Percentiles rank a stretch among this genome's conserved stretches.
These are phyloP conservation scores for Quillaja saponaria DNA, from an alignment of 306 rosid genomes.

Conservation along the genomic window DNA sequence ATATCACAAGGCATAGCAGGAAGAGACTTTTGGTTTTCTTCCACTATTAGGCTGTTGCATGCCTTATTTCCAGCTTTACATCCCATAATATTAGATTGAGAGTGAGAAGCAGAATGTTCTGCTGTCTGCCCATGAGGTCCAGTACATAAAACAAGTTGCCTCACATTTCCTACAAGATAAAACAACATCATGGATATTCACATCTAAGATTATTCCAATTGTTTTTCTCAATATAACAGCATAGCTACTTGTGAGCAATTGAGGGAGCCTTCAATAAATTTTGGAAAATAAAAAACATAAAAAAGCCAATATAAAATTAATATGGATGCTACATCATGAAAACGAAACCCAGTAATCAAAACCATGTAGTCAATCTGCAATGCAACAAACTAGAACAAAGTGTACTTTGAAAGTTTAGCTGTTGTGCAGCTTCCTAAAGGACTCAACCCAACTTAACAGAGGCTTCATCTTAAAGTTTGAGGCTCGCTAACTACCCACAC, in stretches of 20 bases:
- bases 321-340: not conserved
- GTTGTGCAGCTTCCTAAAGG: too few species aligned
- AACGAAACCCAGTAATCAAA: too few species aligned
- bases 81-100: slow-evolving; percentile 22
- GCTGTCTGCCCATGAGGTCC: slow-evolving; percentile 47
- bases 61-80: slow-evolving; percentile 70
- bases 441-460: too few species aligned
- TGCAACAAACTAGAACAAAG: not conserved
- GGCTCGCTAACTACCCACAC: too few species aligned
- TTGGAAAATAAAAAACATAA: not conserved
- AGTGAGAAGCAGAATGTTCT: slow-evolving; percentile 38
- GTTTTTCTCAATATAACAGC: not conserved
- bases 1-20: slow-evolving; percentile 62
- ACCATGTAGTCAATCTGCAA: too few species aligned
- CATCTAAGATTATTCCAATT: not conserved
- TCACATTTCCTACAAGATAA: slow-evolving; percentile 35
- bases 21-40: slow-evolving; percentile 34
- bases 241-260: not conserved
- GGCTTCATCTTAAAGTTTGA: too few species aligned
- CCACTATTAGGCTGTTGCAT: slow-evolving; percentile 52
- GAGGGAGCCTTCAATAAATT: not conserved
- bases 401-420: not conserved
- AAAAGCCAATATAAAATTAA: not conserved
- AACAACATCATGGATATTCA: not conserved
- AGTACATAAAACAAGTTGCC: slow-evolving; percentile 25